Percentiles rank a stretch among this genome's conserved stretches.
phyloP scores from a whole-genome alignment of 345 rosid genomes.

The Tarenaya hassleriana region DNA sequence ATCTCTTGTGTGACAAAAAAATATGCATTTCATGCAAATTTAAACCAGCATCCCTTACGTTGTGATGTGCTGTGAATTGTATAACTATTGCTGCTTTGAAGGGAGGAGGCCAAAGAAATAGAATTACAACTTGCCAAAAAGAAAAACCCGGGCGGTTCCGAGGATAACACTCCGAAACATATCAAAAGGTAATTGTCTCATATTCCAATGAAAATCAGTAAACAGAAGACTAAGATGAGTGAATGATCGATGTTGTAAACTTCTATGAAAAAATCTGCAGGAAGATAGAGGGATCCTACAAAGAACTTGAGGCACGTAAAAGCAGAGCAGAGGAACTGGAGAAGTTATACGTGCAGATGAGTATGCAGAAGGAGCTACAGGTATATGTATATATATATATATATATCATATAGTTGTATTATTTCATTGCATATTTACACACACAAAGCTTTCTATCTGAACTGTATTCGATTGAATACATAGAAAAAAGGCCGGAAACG shows the following conservation, averaged over 20 bases:
- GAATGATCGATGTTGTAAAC: not conserved
- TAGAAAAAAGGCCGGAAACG: constrained; percentile 82
- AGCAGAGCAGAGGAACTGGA: constrained; percentile 58
- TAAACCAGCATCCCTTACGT: not conserved
- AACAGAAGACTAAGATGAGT: too few species aligned
- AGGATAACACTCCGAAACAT: constrained; percentile 38
- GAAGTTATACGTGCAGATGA: constrained; percentile 67
- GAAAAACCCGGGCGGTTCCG: constrained; percentile 13
- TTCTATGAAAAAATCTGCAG: constrained; percentile 32
- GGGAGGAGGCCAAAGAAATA: constrained; percentile 72
- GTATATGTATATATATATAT: constrained; percentile 24
- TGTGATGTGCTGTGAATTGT: constrained; percentile 12
- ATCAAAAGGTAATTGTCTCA: constrained; percentile 47
- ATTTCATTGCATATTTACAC: too few species aligned
- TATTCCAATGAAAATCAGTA: too few species aligned
- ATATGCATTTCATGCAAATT: not conserved
- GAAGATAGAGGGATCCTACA: constrained; percentile 54
- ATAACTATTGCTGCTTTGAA: constrained; percentile 19
- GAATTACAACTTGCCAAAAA: constrained; percentile 28
- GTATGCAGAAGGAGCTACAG: constrained; percentile 77
- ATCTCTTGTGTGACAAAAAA: not conserved
- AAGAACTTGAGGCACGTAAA: constrained; percentile 69
- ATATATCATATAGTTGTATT: not conserved
- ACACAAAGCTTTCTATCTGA: too few species aligned
- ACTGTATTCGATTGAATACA: constrained; percentile 4